phyloP scores from a whole-genome alignment of 2,329 filamentous ascomycete genomes.

The Trichoderma koningii region DNA sequence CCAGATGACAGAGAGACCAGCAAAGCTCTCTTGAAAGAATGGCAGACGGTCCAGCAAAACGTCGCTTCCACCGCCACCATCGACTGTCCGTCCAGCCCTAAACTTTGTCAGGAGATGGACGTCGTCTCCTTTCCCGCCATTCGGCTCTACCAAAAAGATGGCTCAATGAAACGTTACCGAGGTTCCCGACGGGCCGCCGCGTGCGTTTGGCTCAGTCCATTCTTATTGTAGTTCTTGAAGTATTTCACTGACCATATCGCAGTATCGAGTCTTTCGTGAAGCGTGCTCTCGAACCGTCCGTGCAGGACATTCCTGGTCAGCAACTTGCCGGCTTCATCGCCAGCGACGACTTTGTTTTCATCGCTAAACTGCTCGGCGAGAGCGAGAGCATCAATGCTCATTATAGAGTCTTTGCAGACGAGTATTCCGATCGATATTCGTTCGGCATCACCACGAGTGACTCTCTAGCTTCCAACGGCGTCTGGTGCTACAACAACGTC shows the following conservation, averaged over 20 bases:
- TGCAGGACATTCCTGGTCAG: conserved; percentile 27
- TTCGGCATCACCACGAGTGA: conserved; percentile 40
- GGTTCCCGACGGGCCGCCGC: conserved; percentile 45
- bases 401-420: conserved; percentile 40
- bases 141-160: conserved; percentile 44
- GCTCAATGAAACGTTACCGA: conserved; percentile 44
- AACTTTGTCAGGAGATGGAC: conserved; percentile 46
- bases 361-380: conserved; percentile 41
- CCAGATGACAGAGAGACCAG: conserved; percentile 23
- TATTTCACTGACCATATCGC: too few species aligned
- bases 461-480: neutral
- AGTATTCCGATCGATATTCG: conserved; percentile 45
- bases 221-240: neutral
- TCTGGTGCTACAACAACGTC: conserved; percentile 47
- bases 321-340: conserved; percentile 38
- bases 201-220: conserved; percentile 32
- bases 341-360: conserved; percentile 46
- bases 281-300: conserved; percentile 34
- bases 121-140: conserved; percentile 52
- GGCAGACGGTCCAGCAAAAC: conserved; percentile 27
- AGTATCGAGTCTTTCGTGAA: conserved; percentile 40
- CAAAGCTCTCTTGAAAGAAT: conserved; percentile 29
- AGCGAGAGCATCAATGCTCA: conserved; percentile 37
- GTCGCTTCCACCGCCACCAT: conserved; percentile 39
- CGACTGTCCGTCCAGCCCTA: conserved; percentile 43